A percentile compares a stretch with the other conserved stretches of the same genome.
Conservation (phyloP, 2,329 filamentous ascomycete species). For the Knoxdaviesia capensis region DNA sequence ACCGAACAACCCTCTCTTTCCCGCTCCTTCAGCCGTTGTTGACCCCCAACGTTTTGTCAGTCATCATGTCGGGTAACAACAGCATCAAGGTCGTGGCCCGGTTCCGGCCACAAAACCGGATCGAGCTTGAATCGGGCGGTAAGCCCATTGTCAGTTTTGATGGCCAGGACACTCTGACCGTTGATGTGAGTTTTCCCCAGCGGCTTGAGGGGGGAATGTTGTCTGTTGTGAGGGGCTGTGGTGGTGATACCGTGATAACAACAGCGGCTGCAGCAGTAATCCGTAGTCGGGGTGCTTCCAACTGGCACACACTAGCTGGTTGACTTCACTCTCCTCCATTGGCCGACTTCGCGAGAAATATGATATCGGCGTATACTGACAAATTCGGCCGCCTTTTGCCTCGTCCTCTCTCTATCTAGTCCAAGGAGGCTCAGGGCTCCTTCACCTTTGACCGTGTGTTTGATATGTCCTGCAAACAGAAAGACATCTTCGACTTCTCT, state of each 20-base stretch:
- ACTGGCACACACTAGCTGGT: too few species aligned
- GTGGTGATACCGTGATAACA: too few species aligned
- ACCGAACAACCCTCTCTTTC: too few species aligned
- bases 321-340: too few species aligned
- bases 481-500: slow-evolving; percentile 94
- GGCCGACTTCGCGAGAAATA: too few species aligned
- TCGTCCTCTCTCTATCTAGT: slow-evolving; percentile 28
- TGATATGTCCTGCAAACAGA: slow-evolving; percentile 76
- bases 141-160: slow-evolving; percentile 82
- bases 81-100: slow-evolving; percentile 85
- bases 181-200: slow-evolving; percentile 45
- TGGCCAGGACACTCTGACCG: slow-evolving; percentile 67
- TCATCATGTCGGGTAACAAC: slow-evolving; percentile 34
- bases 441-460: slow-evolving; percentile 98
- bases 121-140: slow-evolving; percentile 78
- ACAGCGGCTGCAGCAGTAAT: too few species aligned
- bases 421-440: slow-evolving; percentile 58
- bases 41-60: slow-evolving; percentile 7
- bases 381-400: neutral
- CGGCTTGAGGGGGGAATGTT: neutral
- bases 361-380: too few species aligned
- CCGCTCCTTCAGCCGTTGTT: neutral
- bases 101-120: slow-evolving; percentile 90
- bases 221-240: neutral
- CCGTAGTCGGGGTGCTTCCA: too few species aligned